Evolutionary conservation across 305 asterid species (phyloP).

Genomic region (Petunia hybrid): DNA sequence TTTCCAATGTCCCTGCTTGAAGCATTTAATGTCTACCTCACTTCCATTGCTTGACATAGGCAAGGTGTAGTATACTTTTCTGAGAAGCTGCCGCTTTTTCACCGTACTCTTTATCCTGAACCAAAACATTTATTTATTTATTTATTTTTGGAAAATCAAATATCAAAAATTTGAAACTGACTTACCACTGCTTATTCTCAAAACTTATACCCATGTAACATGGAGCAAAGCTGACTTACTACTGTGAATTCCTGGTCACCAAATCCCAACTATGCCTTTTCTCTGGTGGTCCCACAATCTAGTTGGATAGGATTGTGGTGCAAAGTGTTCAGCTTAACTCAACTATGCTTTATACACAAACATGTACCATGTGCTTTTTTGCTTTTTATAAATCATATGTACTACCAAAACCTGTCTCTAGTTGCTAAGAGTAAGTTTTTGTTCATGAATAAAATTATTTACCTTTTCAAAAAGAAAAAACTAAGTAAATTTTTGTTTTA

Average conservation of each 20-base stretch:
- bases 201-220: background rate
- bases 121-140: background rate
- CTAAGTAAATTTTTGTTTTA: too few species aligned
- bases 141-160: too few species aligned
- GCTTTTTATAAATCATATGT: background rate
- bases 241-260: background rate
- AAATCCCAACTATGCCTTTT: conserved; percentile 6
- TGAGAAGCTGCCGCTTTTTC: conserved; percentile 19
- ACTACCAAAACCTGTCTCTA: conserved; percentile 5
- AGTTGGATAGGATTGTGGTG: conserved; percentile 1
- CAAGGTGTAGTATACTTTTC: conserved; percentile 9
- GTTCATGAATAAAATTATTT: background rate
- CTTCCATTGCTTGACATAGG: conserved; percentile 4
- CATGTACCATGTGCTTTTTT: conserved; percentile 21
- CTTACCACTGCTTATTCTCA: too few species aligned
- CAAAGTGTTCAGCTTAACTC: background rate
- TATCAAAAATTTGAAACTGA: too few species aligned
- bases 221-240: background rate
- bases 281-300: background rate
- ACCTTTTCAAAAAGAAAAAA: too few species aligned
- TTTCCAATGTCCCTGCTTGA: background rate
- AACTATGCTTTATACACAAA: background rate
- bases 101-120: background rate
- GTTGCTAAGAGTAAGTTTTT: background rate
- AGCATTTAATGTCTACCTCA: background rate